These are phyloP conservation scores for Claviceps spartinae DNA, from an alignment of 2,329 filamentous ascomycete species.

Conservation along the genomic window DNA sequence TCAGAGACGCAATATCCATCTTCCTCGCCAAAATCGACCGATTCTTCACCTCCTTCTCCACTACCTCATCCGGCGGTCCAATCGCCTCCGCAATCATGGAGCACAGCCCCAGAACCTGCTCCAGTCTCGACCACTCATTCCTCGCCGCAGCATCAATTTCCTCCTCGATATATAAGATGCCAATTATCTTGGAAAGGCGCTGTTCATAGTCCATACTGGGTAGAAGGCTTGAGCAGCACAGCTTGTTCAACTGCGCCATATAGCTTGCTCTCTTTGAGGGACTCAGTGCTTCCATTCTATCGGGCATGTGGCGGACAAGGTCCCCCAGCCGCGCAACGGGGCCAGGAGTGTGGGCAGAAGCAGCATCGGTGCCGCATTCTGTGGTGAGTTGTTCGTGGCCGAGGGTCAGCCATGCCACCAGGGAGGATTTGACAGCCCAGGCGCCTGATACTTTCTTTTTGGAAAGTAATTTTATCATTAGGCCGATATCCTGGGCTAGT, in stretches of 20 bases:
- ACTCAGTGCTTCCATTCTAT: background rate
- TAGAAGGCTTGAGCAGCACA: conserved; percentile 7
- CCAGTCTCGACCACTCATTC: conserved; percentile 15
- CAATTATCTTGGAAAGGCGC: conserved; percentile 12
- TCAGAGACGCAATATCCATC: conserved; percentile 13
- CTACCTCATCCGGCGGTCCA: conserved; percentile 11
- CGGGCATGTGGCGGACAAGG: background rate
- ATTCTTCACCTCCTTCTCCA: conserved; percentile 6
- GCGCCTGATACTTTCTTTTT: background rate
- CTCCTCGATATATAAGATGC: conserved; percentile 16
- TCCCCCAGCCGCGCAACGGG: background rate
- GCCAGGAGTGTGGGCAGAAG: no score
- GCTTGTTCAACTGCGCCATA: conserved; percentile 10
- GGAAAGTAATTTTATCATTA: background rate
- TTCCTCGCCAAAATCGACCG: conserved; percentile 15
- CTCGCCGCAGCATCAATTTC: conserved; percentile 13
- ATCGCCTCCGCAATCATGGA: conserved; percentile 14
- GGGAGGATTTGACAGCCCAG: background rate
- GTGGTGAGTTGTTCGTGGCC: background rate
- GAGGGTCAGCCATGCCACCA: conserved; percentile 9
- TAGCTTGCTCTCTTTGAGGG: conserved; percentile 11
- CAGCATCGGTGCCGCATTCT: background rate
- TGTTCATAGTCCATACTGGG: conserved; percentile 9
- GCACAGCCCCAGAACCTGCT: conserved; percentile 13
- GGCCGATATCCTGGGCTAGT: background rate